Conservation (phyloP, 768 basidiomycete genomes). For the Naganishia vishniacii region DNA sequence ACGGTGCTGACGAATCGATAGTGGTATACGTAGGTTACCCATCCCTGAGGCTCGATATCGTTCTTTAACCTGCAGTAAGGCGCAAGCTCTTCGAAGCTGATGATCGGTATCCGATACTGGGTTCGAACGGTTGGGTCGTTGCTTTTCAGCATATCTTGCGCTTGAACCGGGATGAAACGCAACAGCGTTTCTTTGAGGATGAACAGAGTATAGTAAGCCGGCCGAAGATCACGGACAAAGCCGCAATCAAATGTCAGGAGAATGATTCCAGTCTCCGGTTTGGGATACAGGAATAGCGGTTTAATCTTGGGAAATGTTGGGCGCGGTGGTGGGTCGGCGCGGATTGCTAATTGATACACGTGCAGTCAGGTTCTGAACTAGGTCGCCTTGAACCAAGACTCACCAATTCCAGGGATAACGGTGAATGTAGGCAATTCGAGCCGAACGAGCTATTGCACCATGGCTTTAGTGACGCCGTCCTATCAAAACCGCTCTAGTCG, state of each 20-base stretch:
- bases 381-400: background rate
- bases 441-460: background rate
- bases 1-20: slow-evolving; percentile 37
- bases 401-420: slow-evolving; percentile 14
- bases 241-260: slow-evolving; percentile 40
- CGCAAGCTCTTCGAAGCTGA: slow-evolving; percentile 36
- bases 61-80: slow-evolving; percentile 29
- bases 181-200: slow-evolving; percentile 36
- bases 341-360: slow-evolving; percentile 20
- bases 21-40: slow-evolving; percentile 47
- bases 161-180: slow-evolving; percentile 29
- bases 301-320: slow-evolving; percentile 40
- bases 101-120: slow-evolving; percentile 31
- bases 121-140: slow-evolving; percentile 30
- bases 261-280: slow-evolving; percentile 39
- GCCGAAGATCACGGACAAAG: slow-evolving; percentile 30
- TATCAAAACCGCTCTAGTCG: too few species aligned
- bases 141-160: background rate
- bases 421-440: slow-evolving; percentile 19
- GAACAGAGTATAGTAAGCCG: slow-evolving; percentile 27
- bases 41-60: slow-evolving; percentile 32
- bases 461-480: background rate
- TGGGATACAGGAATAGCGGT: slow-evolving; percentile 33
- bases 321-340: slow-evolving; percentile 46
- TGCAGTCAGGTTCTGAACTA: background rate